These are phyloP conservation scores for Tanacetum coccineum DNA, from an alignment of 129 eudicot species.

Conservation along the genomic window DNA sequence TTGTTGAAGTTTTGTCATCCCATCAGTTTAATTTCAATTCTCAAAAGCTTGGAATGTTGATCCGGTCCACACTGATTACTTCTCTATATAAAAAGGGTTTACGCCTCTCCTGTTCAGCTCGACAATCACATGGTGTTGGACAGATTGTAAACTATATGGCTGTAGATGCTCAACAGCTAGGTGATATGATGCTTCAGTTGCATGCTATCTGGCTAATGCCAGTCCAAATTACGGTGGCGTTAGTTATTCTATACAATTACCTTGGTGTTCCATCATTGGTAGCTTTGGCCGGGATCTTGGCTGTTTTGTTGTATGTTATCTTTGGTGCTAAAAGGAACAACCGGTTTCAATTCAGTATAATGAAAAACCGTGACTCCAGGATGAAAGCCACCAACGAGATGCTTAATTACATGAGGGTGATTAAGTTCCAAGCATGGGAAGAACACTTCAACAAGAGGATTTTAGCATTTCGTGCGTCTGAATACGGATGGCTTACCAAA, in stretches of 20 bases:
- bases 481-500: constrained; percentile 65
- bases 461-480: constrained; percentile 52
- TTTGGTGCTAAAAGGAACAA: constrained; percentile 53
- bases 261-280: constrained; percentile 54
- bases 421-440: constrained; percentile 97
- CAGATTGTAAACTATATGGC: constrained; percentile 96
- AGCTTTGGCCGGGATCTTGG: constrained; percentile 44
- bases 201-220: constrained; percentile 88
- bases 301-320: constrained; percentile 47
- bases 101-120: constrained; percentile 75
- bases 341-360: constrained; percentile 49
- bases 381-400: constrained; percentile 92
- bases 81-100: constrained; percentile 81
- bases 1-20: constrained; percentile 61
- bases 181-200: constrained; percentile 89
- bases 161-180: constrained; percentile 96
- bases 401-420: constrained; percentile 85
- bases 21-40: constrained; percentile 87
- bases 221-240: constrained; percentile 54
- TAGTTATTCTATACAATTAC: constrained; percentile 50
- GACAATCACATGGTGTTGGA: constrained; percentile 88
- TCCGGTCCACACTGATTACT: constrained; percentile 68
- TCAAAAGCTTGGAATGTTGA: constrained; percentile 76
- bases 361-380: constrained; percentile 67
- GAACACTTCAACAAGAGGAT: constrained; percentile 73